phyloP scores from a whole-genome alignment of 768 basidiomycete species.

The Mycena sanguinolenta region DNA sequence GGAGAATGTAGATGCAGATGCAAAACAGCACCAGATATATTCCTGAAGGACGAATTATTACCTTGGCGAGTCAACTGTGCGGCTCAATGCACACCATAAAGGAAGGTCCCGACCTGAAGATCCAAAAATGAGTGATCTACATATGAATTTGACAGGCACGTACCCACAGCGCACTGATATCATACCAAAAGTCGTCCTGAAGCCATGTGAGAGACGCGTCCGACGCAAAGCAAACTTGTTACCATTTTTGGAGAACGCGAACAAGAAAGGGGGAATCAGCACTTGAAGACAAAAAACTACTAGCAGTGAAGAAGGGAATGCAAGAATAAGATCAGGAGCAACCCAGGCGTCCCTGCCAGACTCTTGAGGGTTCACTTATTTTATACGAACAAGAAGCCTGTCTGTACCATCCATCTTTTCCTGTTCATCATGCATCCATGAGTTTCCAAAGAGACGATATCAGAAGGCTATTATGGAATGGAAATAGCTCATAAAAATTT shows the following conservation, averaged over 20 bases:
- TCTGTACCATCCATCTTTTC: neutral
- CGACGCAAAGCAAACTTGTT: neutral
- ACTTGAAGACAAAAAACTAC: neutral
- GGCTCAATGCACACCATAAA: slow-evolving; percentile 4
- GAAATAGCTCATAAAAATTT: no score
- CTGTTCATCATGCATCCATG: neutral
- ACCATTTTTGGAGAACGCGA: neutral
- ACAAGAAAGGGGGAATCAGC: neutral
- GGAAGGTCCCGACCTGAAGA: slow-evolving; percentile 19
- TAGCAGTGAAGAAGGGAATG: neutral
- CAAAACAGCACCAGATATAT: slow-evolving; percentile 47
- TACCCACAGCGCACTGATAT: slow-evolving; percentile 15
- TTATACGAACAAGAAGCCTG: slow-evolving; percentile 1
- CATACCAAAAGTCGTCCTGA: slow-evolving; percentile 11
- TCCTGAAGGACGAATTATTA: slow-evolving; percentile 21
- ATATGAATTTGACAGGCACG: neutral
- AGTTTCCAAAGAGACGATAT: neutral
- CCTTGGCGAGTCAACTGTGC: no score
- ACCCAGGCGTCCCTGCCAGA: slow-evolving; percentile 13
- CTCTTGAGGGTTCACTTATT: neutral
- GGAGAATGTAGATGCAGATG: slow-evolving; percentile 47
- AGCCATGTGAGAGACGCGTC: neutral
- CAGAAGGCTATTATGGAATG: neutral
- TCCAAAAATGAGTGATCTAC: neutral
- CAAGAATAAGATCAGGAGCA: neutral